Base-by-base conservation (phyloP, 306 rosid species). In the Vachellia collinsii region DNA sequence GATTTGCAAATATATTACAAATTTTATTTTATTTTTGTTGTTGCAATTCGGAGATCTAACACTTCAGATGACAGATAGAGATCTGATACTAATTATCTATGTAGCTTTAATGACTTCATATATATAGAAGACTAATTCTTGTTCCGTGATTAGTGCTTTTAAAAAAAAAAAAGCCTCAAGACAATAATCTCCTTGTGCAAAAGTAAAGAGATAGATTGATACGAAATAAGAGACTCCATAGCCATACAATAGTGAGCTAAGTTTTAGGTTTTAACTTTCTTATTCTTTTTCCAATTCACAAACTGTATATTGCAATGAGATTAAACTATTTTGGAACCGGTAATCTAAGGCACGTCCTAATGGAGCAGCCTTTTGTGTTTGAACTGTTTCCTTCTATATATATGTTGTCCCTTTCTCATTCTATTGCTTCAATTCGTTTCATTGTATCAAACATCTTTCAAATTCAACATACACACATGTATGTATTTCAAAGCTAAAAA, bases 401-500 rank as follows among this genome's bases (percentile, higher is more conserved):
- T 38, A 50, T 50, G 56, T 23, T 48, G 63, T 72, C 69, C 39
- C 39, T 62, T 63, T 51, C 5, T 36, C 41, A 17, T 48, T 16
- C 36, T 53, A 53, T 62, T 72, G 70, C 11, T 37, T 50, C 34
- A 29, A 29, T 29, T 29, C 58, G 23, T 66, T 78, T 74, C 36
- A 48, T 62, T 69, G 51, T 25, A 53, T 38, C 56, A 43, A 74
- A 53, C 83, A 69, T 50, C 6, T 56, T 74, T 79, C 77, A 76
- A 62, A 43, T 64, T 36, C 51, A 1, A 46, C 51, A 8, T 16
- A 46, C 51, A 62, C 48, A 44, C 48, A 64, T 23, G 51, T 38
- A 82, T 75, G 3, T 11, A 79, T 44, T 62, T 22, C 62, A 77
- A 79, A 65, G 70, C 66, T 75, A 76, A 43, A 43, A 71, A 76